Evolutionary conservation across 2,329 filamentous ascomycete genomes (phyloP), one percentile per base, ranked within the genome.

Genomic region (Pseudofabraea citricarpa): DNA sequence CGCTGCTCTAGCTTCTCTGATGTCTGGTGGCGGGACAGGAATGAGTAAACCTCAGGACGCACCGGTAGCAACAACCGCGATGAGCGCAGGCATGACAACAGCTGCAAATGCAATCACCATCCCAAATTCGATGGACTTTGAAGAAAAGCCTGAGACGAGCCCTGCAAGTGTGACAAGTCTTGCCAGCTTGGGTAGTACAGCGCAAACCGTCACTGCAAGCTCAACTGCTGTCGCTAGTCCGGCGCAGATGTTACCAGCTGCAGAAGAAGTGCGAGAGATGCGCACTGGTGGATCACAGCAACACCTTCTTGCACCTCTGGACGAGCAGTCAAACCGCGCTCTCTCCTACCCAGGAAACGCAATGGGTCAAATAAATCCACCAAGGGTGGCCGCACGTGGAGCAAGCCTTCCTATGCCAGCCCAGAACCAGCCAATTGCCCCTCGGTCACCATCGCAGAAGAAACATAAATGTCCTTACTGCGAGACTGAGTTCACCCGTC

Each of bases 381-480:
- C 54, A 16, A 46, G 53, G 31, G 41, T 61, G 22, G 72, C 63
- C 23, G 45, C 59, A 33, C 59, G 79, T 35, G 74, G 72, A 21
- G 74, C 80, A 68, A 82, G 72, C 55, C 72, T 79, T 50, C 77
- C 79, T 6, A 73, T 79, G 66, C 65, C 73, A 16, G 65, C 67
- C 22, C 65, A 46, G 63, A 66, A 62, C 56, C 52, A 72, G 58
- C 62, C 70, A 51, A 45, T 73, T 57, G 55, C 71, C 42, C 81
- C 82, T 37, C 79, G 81, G 55, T 88, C 89, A 5, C 83, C 86
- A 1, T 83, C 83, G 20, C 75, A 79, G 41, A 96, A 95, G 69
- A 91, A 93, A 59, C 91, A 98, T 70, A 95, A 93, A 64, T 98
- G 93, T 60, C 91, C 89, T 1, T 95, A 95, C 64, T 98, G 93